Percentiles rank a stretch among this genome's conserved stretches.
These are phyloP conservation scores for Ambrosia hybrid DNA, from an alignment of 140 eudicot genomes.

Conservation along the genomic window DNA sequence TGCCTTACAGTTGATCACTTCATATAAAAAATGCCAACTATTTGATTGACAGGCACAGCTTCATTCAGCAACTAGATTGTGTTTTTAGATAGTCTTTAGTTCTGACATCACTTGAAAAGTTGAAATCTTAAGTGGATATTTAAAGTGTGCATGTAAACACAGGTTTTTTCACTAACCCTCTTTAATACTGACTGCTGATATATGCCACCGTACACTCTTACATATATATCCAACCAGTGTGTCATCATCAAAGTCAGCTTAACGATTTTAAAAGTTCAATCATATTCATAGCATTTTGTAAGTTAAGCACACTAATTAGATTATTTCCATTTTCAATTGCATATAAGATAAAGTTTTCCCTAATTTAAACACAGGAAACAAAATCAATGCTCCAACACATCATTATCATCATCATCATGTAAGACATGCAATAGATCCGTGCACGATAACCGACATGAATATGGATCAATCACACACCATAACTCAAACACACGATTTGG, in stretches of 20 bases:
- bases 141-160: neutral
- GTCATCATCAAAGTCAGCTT: slow-evolving; percentile 2
- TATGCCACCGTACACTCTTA: too few relatives aligned
- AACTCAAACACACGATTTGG: neutral
- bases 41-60: too few relatives aligned
- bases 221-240: neutral
- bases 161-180: neutral
- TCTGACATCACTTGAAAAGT: slow-evolving; percentile 13
- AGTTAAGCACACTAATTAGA: neutral
- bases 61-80: neutral
- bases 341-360: slow-evolving; percentile 7
- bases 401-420: neutral
- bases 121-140: neutral
- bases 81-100: slow-evolving; percentile 3
- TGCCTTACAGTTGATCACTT: too few relatives aligned
- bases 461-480: slow-evolving; percentile 20
- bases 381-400: neutral
- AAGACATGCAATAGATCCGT: slow-evolving; percentile 21
- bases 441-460: slow-evolving; percentile 2
- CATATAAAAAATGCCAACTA: too few relatives aligned
- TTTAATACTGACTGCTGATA: neutral
- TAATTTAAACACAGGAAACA: neutral
- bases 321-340: slow-evolving; percentile 1
- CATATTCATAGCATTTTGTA: neutral
- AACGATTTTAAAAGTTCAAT: neutral